phyloP scores from a whole-genome alignment of 352 stramenopile genomes.

The Phytophthora ramorum region DNA sequence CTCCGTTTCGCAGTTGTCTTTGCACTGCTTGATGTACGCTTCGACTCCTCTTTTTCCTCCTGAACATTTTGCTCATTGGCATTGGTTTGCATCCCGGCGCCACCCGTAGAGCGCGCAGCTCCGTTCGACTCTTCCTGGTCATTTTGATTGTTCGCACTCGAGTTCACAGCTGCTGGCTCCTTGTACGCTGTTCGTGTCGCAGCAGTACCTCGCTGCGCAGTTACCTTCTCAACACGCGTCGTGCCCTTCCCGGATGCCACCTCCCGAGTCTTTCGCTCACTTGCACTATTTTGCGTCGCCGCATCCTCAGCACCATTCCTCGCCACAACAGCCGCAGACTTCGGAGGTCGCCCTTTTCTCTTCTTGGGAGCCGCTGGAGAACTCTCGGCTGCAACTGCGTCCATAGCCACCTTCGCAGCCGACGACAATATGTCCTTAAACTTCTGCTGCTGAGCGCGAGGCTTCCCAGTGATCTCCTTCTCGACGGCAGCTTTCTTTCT shows the following conservation, averaged over 20 bases:
- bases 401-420: conserved; percentile 16
- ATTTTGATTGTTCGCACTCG: background rate
- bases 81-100: background rate
- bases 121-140: background rate
- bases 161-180: background rate
- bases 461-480: background rate
- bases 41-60: background rate
- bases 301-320: background rate
- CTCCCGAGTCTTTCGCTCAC: background rate
- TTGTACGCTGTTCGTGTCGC: background rate
- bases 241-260: background rate
- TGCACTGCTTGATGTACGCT: background rate
- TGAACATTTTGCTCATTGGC: background rate
- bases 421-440: background rate
- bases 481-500: background rate
- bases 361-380: conserved; percentile 12
- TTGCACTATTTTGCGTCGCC: background rate
- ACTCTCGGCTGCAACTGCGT: conserved; percentile 3
- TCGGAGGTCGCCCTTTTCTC: conserved; percentile 10
- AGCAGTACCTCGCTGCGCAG: background rate
- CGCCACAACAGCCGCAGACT: conserved; percentile 4
- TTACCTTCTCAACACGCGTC: background rate
- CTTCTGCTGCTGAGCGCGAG: conserved; percentile 4
- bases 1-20: background rate
- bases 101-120: background rate